A percentile compares a stretch with the other conserved stretches of the same genome.
phyloP scores from a whole-genome alignment of 331 rosid species.

The Prunus yedoensis region DNA sequence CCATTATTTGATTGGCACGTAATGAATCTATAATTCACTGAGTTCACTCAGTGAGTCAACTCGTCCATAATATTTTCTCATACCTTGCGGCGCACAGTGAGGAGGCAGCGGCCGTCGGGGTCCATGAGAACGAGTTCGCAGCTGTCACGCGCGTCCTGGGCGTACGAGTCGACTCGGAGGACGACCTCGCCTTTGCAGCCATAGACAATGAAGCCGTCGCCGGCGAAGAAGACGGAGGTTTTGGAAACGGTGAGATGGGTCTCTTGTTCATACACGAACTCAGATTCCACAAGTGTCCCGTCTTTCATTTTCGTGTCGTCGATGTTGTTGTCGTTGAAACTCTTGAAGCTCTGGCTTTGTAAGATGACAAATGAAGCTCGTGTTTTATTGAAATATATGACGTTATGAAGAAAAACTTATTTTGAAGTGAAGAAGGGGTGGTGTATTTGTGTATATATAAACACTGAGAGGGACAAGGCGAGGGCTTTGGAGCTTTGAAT shows the following conservation, averaged over 20 bases:
- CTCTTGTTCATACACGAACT: constrained; percentile 49
- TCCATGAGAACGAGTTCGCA: constrained; percentile 88
- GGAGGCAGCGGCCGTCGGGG: constrained; percentile 74
- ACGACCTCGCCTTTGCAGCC: constrained; percentile 66
- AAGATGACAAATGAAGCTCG: neutral
- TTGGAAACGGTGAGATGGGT: constrained; percentile 72
- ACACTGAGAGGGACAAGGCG: too few species aligned
- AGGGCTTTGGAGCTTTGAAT: too few species aligned
- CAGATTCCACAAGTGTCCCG: constrained; percentile 41
- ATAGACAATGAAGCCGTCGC: constrained; percentile 81
- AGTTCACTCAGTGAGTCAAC: constrained; percentile 19
- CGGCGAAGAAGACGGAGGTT: constrained; percentile 76
- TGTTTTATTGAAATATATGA: too few species aligned
- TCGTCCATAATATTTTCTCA: neutral
- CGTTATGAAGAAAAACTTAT: too few species aligned
- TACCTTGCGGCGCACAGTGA: constrained; percentile 81
- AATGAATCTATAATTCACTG: neutral
- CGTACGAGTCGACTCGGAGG: constrained; percentile 83
- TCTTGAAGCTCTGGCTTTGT: neutral
- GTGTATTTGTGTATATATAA: too few species aligned
- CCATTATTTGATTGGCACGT: neutral
- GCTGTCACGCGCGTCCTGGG: constrained; percentile 47
- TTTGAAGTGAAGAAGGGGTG: too few species aligned
- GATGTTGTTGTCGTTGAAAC: too few species aligned
- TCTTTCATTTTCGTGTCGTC: constrained; percentile 25